These are phyloP conservation scores for Fusarium sublunatum DNA, from an alignment of 2,329 filamentous ascomycete genomes.

Conservation along the genomic window DNA sequence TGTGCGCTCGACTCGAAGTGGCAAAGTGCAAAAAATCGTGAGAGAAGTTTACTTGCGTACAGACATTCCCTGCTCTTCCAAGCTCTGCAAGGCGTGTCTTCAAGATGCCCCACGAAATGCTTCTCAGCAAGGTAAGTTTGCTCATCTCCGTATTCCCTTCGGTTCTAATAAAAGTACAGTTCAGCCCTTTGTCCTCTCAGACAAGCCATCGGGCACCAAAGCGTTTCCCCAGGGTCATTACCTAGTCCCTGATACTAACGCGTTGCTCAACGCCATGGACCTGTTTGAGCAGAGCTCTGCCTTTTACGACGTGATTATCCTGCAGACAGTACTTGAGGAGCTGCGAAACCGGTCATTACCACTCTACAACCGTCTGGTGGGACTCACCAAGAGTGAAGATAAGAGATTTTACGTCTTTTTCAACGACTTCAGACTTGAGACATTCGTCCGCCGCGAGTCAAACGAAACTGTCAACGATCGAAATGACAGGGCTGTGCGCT, in stretches of 20 bases:
- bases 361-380: conserved; percentile 91
- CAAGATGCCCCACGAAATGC: conserved; percentile 82
- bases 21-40: conserved; percentile 99
- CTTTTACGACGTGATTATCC: conserved; percentile 95
- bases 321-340: conserved; percentile 97
- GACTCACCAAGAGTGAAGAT: conserved; percentile 92
- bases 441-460: conserved; percentile 77
- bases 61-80: conserved; percentile 97
- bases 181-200: conserved; percentile 86
- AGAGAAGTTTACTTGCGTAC: conserved; percentile 94
- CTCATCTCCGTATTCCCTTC: neutral
- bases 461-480: conserved; percentile 95
- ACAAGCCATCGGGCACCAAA: conserved; percentile 85
- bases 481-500: conserved; percentile 91
- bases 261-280: conserved; percentile 94
- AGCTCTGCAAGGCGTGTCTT: conserved; percentile 82
- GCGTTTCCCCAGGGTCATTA: conserved; percentile 90
- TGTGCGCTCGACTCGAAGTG: conserved; percentile 91
- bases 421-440: conserved; percentile 96
- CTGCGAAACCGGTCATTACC: conserved; percentile 92
- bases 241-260: conserved; percentile 95
- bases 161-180: conserved; percentile 59
- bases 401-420: conserved; percentile 99
- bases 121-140: conserved; percentile 73
- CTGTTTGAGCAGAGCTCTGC: conserved; percentile 91